These are phyloP conservation scores for Oryza punctata DNA, from an alignment of 176 grass and related monocot species.

Conservation along the genomic window DNA sequence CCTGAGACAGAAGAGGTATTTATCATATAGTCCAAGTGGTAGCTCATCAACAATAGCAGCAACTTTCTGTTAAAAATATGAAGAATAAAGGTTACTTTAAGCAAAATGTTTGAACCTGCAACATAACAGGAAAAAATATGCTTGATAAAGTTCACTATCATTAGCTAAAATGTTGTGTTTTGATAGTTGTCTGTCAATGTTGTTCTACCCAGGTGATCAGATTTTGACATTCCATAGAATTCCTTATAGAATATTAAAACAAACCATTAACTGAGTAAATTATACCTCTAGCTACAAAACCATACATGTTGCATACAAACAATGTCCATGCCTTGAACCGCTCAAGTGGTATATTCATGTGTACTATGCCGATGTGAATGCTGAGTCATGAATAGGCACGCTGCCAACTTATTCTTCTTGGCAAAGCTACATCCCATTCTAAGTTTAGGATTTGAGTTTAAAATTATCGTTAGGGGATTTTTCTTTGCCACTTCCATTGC, in stretches of 20 bases:
- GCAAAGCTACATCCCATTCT: background rate
- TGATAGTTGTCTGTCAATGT: background rate
- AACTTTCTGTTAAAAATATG: constrained; percentile 74
- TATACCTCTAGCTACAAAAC: background rate
- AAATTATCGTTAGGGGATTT: background rate
- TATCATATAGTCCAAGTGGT: constrained; percentile 80
- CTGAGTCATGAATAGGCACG: no score
- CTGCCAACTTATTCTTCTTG: no score
- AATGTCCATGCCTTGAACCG: background rate
- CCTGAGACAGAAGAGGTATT: constrained; percentile 94
- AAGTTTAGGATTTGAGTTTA: background rate
- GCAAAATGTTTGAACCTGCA: constrained; percentile 8
- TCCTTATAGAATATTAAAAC: constrained; percentile 22
- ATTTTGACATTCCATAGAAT: constrained; percentile 18
- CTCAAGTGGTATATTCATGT: background rate
- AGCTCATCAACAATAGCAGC: constrained; percentile 84
- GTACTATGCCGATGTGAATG: no score
- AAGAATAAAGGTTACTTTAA: constrained; percentile 16
- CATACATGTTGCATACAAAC: background rate
- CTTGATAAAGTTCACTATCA: background rate
- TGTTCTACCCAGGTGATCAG: constrained; percentile 8
- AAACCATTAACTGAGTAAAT: background rate
- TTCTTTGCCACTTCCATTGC: background rate
- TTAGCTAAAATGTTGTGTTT: constrained; percentile 4
- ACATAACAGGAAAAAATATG: constrained; percentile 13